Evolutionary conservation across 2,329 filamentous ascomycete genomes (phyloP), one percentile per base, ranked within the genome.

Genomic region (Talaromyces sp.): DNA sequence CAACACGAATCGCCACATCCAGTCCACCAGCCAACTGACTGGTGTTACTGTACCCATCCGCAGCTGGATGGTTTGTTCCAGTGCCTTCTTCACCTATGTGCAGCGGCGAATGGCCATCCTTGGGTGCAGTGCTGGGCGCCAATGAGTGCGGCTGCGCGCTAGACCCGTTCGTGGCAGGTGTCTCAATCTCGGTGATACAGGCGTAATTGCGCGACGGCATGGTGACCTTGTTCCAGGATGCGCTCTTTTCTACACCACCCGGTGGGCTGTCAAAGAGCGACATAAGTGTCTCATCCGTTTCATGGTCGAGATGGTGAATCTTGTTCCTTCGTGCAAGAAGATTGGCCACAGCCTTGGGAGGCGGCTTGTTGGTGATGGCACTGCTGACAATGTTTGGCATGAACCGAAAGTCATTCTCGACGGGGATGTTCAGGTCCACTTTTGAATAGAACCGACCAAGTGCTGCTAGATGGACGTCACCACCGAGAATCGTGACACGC

Each of bases 11-110:
- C 13, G 78, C 68, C 34, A 83, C 76, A 67, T 82, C 80, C 66
- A 83, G 69, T 1, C 80, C 80, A 38, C 80, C 79, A 49, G 72
- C 69, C 70, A 81, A 73, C 43, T 72, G 70, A 22, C 78, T 78
- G 7, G 71, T 69, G 63, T 68, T 74, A 67, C 71, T 77, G 56
- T 80, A 68, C 1, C 81, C 80, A 69, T 80, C 78, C 2, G 92
- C 90, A 13, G 93, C 91, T 65, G 86, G 87, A 80, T 97, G 93
- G 34, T 80, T 81, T 0, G 92, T 93, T 2, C 94, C 94, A 0
- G 91, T 91, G 56, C 85, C 81, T n/a, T 87, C 78, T 75, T 97
- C 94, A 56, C 94, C 93, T 3, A 80, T 78, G 74, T 93, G 90
- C 45, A 97, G 83, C 27, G 89, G 86, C 1, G 85, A 82, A 72